phyloP scores from a whole-genome alignment of 805 yeast species.

The Schizosaccharomyces osmophilus region DNA sequence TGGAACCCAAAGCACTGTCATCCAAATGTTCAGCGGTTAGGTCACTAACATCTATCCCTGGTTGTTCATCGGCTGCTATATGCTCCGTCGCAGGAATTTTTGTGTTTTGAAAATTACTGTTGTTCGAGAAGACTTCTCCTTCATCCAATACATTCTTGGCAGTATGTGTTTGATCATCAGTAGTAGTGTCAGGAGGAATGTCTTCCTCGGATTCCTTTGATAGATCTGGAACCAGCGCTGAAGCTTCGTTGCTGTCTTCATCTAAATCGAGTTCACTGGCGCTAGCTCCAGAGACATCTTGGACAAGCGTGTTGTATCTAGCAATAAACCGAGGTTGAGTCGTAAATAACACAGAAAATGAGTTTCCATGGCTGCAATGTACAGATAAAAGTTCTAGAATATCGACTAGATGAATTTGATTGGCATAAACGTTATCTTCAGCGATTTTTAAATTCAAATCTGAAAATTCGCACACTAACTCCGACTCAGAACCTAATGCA shows the following conservation, averaged over 20 bases:
- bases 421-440: background rate
- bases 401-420: background rate
- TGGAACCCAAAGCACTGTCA: background rate
- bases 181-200: too few species aligned
- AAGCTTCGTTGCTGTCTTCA: background rate
- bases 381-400: background rate
- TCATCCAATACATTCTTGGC: too few species aligned
- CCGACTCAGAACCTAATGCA: background rate
- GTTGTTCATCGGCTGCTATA: background rate
- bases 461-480: background rate
- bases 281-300: background rate
- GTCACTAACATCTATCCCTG: background rate
- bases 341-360: background rate
- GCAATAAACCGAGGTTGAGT: slow-evolving; percentile 1
- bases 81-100: too few species aligned
- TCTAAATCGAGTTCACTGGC: background rate
- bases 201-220: background rate
- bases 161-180: too few species aligned
- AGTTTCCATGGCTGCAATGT: background rate
- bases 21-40: background rate
- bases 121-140: too few species aligned
- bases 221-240: background rate
- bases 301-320: background rate
- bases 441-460: background rate
- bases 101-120: too few species aligned